Base-by-base conservation (phyloP, 2,329 filamentous ascomycete genomes). In the Epichloe elymi region DNA sequence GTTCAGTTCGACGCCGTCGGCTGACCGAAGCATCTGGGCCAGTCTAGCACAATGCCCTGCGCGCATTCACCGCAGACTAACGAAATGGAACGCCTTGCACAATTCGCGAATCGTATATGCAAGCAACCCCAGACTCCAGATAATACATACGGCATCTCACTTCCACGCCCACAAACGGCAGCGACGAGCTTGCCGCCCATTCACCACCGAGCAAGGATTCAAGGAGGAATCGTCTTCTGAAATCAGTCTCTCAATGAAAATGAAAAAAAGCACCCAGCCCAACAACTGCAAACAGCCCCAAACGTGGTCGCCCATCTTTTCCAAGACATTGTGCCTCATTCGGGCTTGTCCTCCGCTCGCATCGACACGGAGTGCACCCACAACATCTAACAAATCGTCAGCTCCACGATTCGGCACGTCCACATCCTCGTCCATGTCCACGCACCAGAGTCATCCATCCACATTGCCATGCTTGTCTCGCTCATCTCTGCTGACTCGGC, bases 401-500 rank as follows among this genome's bases (percentile, higher is more conserved):
- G 20, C 36, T 39, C 36, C 8, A 48, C n/a, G 14, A 14, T 37
- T n/a, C n/a, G 30, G 20, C 45, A 39, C 19, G 17, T 20, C 33
- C 43, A 46, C 30, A 12, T n/a, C 20, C 45, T 15, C 33, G 23
- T 7, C 23, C 45, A 47, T 35, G 11, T 20, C 23, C 7, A 26
- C 23, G 23, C 23, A 26, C 15, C 49, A 48, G 44, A 38, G 26
- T 38, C 45, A 40, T 46, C 23, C 38, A 43, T 39, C 46, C 39
- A 15, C 39, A 51, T 48, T 48, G 45, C 23, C 23, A 26, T 26
- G 23, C 50, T 38, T 48, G 50, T 48, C 23, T 48, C 33, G 39
- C 46, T 40, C 46, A 14, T 43, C 17, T 46, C 17, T 45, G 50
- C 50, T 52, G 46, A 52, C 35, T 49, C 50, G 46, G 39, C 40